These are phyloP conservation scores for Pleurotus tuber-regium DNA, from an alignment of 768 basidiomycete genomes.

Conservation along the genomic window DNA sequence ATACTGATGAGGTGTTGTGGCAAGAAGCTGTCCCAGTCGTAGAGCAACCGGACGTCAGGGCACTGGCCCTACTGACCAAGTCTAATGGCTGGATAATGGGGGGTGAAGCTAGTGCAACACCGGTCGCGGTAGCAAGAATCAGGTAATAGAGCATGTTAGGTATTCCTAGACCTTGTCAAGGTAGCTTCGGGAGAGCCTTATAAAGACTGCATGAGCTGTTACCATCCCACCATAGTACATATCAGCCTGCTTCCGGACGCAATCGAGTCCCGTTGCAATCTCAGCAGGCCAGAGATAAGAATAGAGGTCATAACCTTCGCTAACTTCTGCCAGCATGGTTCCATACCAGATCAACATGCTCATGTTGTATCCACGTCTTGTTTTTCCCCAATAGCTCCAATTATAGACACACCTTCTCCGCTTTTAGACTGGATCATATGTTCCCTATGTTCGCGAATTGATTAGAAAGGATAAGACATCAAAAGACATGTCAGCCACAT, in stretches of 20 bases:
- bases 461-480: too few relatives aligned
- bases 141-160: neutral
- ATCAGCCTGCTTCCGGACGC: neutral
- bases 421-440: neutral
- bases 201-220: neutral
- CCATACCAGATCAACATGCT: slow-evolving; percentile 1
- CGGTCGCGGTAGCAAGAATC: neutral
- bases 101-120: slow-evolving; percentile 3
- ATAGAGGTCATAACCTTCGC: neutral
- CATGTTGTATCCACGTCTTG: neutral
- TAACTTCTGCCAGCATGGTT: slow-evolving; percentile 3
- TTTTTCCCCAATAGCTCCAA: neutral
- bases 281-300: slow-evolving; percentile 6
- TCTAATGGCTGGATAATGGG: slow-evolving; percentile 12
- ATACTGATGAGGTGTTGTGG: slow-evolving; percentile 42
- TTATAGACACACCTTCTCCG: neutral
- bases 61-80: slow-evolving; percentile 25
- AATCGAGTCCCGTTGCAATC: too few relatives aligned
- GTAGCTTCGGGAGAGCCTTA: neutral
- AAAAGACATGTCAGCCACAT: too few relatives aligned
- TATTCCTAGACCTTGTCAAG: neutral
- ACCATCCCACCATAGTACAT: neutral
- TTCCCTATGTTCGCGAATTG: too few relatives aligned
- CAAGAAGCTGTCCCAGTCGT: slow-evolving; percentile 51
- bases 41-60: slow-evolving; percentile 51